phyloP scores from a whole-genome alignment of 129 eudicot genomes.

The Ambrosia trifida region DNA sequence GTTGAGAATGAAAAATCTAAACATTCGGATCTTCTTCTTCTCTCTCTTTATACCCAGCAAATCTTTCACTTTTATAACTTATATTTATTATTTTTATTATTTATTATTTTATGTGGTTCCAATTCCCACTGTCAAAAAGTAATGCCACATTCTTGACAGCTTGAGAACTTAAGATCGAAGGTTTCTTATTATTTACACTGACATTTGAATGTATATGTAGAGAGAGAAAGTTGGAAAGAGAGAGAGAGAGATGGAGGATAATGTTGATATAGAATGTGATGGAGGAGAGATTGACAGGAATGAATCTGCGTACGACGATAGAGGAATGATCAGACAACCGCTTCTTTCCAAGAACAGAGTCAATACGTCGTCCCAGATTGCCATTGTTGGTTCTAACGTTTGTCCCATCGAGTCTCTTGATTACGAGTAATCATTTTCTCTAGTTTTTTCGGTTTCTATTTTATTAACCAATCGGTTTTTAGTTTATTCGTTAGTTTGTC shows the following conservation, averaged over 20 bases:
- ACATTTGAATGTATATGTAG: not conserved
- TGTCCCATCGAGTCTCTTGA: slow-evolving; percentile 92
- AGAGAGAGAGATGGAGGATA: slow-evolving; percentile 23
- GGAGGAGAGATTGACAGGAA: slow-evolving; percentile 39
- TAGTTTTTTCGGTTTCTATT: not conserved
- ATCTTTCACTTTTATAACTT: no score
- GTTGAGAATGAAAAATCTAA: no score
- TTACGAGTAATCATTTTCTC: slow-evolving; percentile 61
- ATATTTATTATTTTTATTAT: no score
- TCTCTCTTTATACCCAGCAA: no score
- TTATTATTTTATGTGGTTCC: no score
- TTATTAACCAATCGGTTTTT: no score
- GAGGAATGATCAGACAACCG: slow-evolving; percentile 47
- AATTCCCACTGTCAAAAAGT: no score
- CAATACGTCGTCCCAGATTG: slow-evolving; percentile 30
- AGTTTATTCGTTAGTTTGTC: not conserved
- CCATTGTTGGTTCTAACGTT: slow-evolving; percentile 81
- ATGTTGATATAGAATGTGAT: slow-evolving; percentile 33
- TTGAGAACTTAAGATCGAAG: not conserved
- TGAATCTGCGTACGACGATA: slow-evolving; percentile 42
- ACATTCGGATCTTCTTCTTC: no score
- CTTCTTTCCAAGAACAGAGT: slow-evolving; percentile 54
- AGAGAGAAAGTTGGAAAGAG: slow-evolving; percentile 5
- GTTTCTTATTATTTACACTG: slow-evolving; percentile 2
- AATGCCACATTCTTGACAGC: not conserved